Percentiles rank a stretch among this genome's conserved stretches.
These are phyloP conservation scores for Gnomoniopsis smithogilvyi DNA, from an alignment of 2,329 filamentous ascomycete genomes.

Conservation along the genomic window DNA sequence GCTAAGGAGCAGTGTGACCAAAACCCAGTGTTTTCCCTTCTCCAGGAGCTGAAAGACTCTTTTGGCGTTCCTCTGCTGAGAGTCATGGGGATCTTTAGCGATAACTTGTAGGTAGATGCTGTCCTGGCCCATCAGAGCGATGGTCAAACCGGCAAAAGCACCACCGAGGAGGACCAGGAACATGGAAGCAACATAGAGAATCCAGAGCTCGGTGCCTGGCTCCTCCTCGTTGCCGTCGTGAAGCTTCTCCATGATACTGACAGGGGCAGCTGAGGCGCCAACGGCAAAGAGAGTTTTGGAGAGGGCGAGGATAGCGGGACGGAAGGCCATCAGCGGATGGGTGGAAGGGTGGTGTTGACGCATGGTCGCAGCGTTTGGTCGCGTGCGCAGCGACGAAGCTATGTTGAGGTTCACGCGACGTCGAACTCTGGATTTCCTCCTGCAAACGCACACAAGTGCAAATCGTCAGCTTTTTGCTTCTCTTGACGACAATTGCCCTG, in stretches of 20 bases:
- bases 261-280: slow-evolving; percentile 45
- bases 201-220: slow-evolving; percentile 68
- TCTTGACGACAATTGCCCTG: too few relatives aligned
- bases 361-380: slow-evolving; percentile 1
- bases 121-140: slow-evolving; percentile 75
- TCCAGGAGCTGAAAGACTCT: slow-evolving; percentile 77
- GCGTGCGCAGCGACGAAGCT: too few relatives aligned
- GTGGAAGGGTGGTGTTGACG: slow-evolving; percentile 2
- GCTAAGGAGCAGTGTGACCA: slow-evolving; percentile 88
- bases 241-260: slow-evolving; percentile 32
- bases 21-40: slow-evolving; percentile 94
- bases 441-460: too few relatives aligned
- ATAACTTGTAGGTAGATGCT: slow-evolving; percentile 97
- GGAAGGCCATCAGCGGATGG: slow-evolving; percentile 15
- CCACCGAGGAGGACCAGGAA: slow-evolving; percentile 83
- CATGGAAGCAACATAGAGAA: slow-evolving; percentile 76
- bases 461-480: too few relatives aligned
- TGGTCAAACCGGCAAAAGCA: slow-evolving; percentile 91
- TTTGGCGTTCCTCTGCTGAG: slow-evolving; percentile 82
- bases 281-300: slow-evolving; percentile 49
- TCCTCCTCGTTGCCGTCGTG: slow-evolving; percentile 46
- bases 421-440: too few relatives aligned
- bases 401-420: too few relatives aligned
- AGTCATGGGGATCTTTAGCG: slow-evolving; percentile 75
- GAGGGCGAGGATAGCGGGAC: slow-evolving; percentile 46